Conservation (phyloP, 2,329 filamentous ascomycete species). For the Fusarium phyllophilum region DNA sequence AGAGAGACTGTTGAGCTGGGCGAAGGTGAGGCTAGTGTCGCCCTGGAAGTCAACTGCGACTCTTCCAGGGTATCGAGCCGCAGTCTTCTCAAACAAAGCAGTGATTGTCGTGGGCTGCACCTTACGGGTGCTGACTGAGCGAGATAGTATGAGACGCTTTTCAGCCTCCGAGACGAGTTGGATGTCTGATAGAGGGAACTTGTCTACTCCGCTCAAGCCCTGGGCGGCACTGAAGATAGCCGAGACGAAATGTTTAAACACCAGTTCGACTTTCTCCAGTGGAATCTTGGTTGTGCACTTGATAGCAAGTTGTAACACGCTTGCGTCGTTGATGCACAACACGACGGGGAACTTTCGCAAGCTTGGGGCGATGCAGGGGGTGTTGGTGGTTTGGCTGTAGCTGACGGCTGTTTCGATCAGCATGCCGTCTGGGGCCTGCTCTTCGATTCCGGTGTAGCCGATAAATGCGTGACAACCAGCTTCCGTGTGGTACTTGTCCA, state of each 20-base stretch:
- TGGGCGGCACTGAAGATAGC: background rate
- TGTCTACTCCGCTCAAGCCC: background rate
- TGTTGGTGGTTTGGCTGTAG: slow-evolving; percentile 15
- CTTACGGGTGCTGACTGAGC: background rate
- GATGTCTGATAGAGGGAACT: background rate
- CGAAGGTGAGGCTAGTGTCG: background rate
- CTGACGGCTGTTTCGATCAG: background rate
- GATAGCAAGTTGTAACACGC: background rate
- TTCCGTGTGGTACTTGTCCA: background rate
- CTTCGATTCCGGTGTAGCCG: background rate
- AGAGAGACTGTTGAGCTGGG: background rate
- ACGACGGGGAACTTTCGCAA: slow-evolving; percentile 4
- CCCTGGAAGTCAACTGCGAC: slow-evolving; percentile 5
- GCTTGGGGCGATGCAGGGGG: background rate
- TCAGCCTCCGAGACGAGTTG: background rate
- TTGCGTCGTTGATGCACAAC: slow-evolving; percentile 6
- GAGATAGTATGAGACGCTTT: background rate
- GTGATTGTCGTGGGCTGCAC: background rate
- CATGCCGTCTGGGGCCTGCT: background rate
- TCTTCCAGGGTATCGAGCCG: background rate
- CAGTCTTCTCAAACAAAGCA: slow-evolving; percentile 2
- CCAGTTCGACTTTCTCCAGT: background rate
- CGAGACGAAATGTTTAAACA: background rate
- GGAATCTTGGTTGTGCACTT: slow-evolving; percentile 11
- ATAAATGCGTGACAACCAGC: slow-evolving; percentile 4